Conservation (phyloP, 2,329 filamentous ascomycete species). For the Decorospora gaudefroyi region DNA sequence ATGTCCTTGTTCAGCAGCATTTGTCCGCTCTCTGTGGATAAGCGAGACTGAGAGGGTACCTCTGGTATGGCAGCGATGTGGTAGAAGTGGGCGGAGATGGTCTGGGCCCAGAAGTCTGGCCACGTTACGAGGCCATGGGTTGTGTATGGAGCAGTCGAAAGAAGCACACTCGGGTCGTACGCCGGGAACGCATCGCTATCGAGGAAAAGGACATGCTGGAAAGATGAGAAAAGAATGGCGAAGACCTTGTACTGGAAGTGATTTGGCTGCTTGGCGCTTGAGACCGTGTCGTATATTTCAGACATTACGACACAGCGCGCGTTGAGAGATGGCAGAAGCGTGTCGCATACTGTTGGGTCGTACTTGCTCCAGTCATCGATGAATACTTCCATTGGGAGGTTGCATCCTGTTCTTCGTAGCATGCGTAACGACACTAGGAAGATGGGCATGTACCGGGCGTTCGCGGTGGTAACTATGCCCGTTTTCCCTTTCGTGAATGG, state of each 20-base stretch:
- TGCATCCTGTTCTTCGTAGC: constrained; percentile 57
- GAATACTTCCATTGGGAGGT: constrained; percentile 55
- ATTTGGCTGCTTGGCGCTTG: constrained; percentile 21
- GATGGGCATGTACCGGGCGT: constrained; percentile 55
- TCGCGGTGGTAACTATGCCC: constrained; percentile 59
- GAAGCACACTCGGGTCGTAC: constrained; percentile 53
- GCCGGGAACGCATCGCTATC: constrained; percentile 62
- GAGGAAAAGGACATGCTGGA: constrained; percentile 63
- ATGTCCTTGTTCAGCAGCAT: constrained; percentile 55
- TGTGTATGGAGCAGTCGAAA: constrained; percentile 58
- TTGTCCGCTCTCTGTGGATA: constrained; percentile 56
- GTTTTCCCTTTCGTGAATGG: constrained; percentile 49
- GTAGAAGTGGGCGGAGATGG: constrained; percentile 53
- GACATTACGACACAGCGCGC: constrained; percentile 47
- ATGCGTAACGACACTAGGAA: constrained; percentile 58
- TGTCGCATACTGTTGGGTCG: constrained; percentile 47
- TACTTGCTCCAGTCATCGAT: constrained; percentile 46
- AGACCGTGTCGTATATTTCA: constrained; percentile 26
- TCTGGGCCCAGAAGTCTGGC: constrained; percentile 60
- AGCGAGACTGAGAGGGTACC: constrained; percentile 33
- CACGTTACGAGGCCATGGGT: constrained; percentile 60
- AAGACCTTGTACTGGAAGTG: constrained; percentile 62
- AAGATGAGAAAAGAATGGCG: constrained; percentile 62
- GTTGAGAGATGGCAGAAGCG: constrained; percentile 46
- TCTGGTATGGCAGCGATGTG: constrained; percentile 49